Conservation (phyloP, 1,284 basidiomycete species). For the Ganoderma leucocontextum region DNA sequence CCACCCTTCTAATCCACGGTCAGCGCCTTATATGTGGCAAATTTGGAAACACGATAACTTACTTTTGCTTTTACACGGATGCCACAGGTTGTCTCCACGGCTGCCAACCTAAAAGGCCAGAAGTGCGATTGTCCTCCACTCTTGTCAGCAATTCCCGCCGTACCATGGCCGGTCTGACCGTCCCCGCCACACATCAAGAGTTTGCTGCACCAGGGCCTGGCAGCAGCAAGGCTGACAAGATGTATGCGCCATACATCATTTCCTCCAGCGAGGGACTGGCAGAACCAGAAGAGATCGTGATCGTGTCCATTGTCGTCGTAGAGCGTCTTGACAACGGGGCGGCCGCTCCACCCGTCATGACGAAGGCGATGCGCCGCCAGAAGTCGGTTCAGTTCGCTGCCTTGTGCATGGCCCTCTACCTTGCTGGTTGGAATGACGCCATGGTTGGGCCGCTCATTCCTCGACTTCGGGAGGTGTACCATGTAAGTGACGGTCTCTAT, state of each 20-base stretch:
- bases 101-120: neutral
- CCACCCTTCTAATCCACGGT: neutral
- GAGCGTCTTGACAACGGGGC: too few relatives aligned
- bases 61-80: neutral
- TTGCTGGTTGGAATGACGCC: conserved; percentile 65
- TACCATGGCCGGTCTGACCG: neutral
- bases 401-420: conserved; percentile 40
- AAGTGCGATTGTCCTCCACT: neutral
- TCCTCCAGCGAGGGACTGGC: neutral
- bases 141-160: neutral
- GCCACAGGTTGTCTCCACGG: neutral
- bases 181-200: neutral
- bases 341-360: too few relatives aligned
- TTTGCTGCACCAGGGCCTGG: neutral
- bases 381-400: too few relatives aligned
- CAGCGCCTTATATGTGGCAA: neutral
- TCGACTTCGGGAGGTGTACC: conserved; percentile 62
- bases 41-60: neutral
- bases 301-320: too few relatives aligned
- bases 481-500: conserved; percentile 41
- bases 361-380: too few relatives aligned
- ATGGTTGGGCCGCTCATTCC: conserved; percentile 68
- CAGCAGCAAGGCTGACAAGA: neutral
- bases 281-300: too few relatives aligned
- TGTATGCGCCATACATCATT: neutral